Conservation (phyloP, 768 basidiomycete species). For the Tylopilus rubrobrunneus region DNA sequence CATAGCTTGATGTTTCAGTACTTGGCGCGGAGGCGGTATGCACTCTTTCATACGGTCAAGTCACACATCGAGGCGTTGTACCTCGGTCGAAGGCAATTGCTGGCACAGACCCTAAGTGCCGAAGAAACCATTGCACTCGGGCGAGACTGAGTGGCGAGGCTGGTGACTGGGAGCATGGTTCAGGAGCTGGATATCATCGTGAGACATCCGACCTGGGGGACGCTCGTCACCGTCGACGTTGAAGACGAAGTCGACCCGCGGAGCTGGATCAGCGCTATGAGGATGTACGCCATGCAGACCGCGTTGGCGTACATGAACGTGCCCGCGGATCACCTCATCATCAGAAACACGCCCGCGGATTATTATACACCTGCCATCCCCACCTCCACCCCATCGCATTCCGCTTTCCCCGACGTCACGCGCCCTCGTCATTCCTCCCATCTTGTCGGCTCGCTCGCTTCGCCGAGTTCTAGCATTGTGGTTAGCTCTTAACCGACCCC, state of each 20-base stretch:
- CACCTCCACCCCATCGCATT: too few relatives aligned
- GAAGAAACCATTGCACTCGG: conserved; percentile 84
- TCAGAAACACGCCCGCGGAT: conserved; percentile 37
- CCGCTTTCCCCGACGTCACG: conserved; percentile 60
- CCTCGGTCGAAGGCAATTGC: conserved; percentile 84
- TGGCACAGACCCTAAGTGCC: conserved; percentile 79
- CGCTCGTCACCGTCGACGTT: conserved; percentile 89
- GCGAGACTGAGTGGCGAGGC: conserved; percentile 79
- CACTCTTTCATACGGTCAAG: too few relatives aligned
- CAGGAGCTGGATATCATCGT: conserved; percentile 95
- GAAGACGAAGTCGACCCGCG: too few relatives aligned
- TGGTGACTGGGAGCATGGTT: conserved; percentile 86
- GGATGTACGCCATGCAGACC: too few relatives aligned
- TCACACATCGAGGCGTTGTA: too few relatives aligned
- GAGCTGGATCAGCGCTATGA: conserved; percentile 84
- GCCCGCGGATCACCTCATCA: conserved; percentile 36
- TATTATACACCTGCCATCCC: conserved; percentile 37
- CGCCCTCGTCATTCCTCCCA: conserved; percentile 31
- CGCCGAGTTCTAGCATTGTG: conserved; percentile 8
- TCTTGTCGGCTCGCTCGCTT: conserved; percentile 33
- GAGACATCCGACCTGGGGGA: conserved; percentile 90
- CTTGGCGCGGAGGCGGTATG: too few relatives aligned
- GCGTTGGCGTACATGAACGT: too few relatives aligned
- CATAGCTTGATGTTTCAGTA: too few relatives aligned
- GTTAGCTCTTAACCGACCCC: conserved; percentile 34